Base-by-base conservation (phyloP, 768 basidiomycete species). In the Kwoniella dendrophila region DNA sequence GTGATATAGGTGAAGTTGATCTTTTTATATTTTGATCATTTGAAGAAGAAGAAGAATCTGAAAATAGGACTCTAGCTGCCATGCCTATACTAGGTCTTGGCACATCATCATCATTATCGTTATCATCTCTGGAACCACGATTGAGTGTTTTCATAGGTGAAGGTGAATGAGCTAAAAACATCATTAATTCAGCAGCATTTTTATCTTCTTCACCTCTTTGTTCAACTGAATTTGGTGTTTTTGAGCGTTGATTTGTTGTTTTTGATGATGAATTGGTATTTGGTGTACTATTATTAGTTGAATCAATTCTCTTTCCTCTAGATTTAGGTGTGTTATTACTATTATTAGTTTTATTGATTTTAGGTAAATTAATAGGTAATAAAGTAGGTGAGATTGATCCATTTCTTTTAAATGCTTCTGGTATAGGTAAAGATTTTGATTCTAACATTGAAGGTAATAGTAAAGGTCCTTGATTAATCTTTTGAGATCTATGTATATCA, bases 81-180 rank as follows among this genome's bases (percentile, higher is more conserved):
- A 53, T 62, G 1, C 64, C 61, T 3, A 62, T 27, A 43, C 60
- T 62, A 2, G 58, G 44, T 40, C 50, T 50, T 16, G 54, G 45
- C 22, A 12, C 14, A 43, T 36, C 26, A 18, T 29, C 26, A 22
- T 26, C 43, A 24, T 45, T 53, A 16, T 41, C 8, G 0, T 43
- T 26, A 12, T 38, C 26, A 14, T 49, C 36, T 53, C 33, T 64
- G n/a, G n/a, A n/a, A n/a, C n/a, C n/a, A n/a, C n/a, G n/a, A n/a
- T n/a, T n/a, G n/a, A n/a, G n/a, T n/a, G n/a, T n/a, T 29, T 59
- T 54, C 41, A 67, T 53, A 1, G 74, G 72, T 26, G 70, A 71
- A 2, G 77, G 77, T 16, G 73, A 74, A 61, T 76, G 75, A 16
- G 77, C 77, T 20, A 78, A 66, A 56, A 74, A 78, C 64, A 78